Base-by-base conservation (phyloP, 257 asterid species). In the Solanum rostratum region DNA sequence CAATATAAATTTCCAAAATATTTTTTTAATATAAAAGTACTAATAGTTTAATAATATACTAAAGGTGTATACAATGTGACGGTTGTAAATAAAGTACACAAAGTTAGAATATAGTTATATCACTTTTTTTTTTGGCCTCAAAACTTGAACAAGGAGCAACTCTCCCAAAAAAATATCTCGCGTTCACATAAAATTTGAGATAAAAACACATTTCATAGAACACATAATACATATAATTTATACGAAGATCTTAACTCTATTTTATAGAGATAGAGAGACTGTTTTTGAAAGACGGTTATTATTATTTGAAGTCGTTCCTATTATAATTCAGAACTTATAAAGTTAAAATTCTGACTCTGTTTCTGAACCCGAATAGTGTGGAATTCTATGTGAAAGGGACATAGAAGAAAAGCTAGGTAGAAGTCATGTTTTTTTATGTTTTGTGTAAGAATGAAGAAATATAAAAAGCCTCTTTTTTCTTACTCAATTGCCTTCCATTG, bases 301-400 rank as follows among this genome's bases (percentile, higher is more conserved):
- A 57, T 0, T 57, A 10, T 10, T 57, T 60, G 37, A 60, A 60
- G 4, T 59, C 0, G 0, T 4, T 0, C 22, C 6, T 60, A 22
- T 0, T 60, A 60, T 22, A 5, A 24, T 62, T 5, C 10, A 62
- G 0, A 62, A 62, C 1, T 24, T 0, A 13, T 62, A 27, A 62
- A 62, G 0, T 62, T 62, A 0, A 62, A 62, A 27, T 27, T 27
- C 1, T 27, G 70, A 27, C 20, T 62, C 5, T 0, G 20, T 0
- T 5, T 0, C 0, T 20, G 0, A 57, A 0, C 1, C 5, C 0
- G 15, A n/a, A 10, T 46, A 49, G 15, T 49, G 15, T 49, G 11
- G 2, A 49, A 49, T 12, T 49, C n/a, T n/a, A 6, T 65, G 73
- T 65, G 73, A 15, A 65, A 33, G 16, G 3, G 4, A 46, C 59